phyloP scores from a whole-genome alignment of 768 basidiomycete species.

The Lentinula lateritia region DNA sequence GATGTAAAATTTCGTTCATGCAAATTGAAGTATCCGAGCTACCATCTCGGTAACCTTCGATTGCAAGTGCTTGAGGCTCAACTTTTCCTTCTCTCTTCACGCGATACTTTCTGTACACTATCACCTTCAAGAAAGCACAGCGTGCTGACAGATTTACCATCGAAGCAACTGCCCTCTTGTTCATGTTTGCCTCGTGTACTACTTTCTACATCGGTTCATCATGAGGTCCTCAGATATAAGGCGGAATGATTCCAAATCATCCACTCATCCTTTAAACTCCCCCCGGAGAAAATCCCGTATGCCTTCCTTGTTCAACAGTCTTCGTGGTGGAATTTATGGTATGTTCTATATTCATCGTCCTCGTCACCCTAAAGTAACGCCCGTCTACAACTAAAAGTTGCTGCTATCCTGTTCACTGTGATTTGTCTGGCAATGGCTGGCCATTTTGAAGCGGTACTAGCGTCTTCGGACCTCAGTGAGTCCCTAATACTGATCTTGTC shows the following conservation, averaged over 20 bases:
- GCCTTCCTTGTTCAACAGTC: slow-evolving; percentile 68
- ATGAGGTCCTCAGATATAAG: slow-evolving; percentile 28
- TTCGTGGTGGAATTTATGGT: slow-evolving; percentile 68
- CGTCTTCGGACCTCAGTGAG: slow-evolving; percentile 79
- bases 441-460: slow-evolving; percentile 67
- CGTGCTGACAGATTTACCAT: not conserved
- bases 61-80: not conserved
- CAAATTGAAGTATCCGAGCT: not conserved
- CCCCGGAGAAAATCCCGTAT: slow-evolving; percentile 39
- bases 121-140: not conserved
- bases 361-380: slow-evolving; percentile 2
- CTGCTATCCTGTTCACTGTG: slow-evolving; percentile 67
- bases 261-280: slow-evolving; percentile 6
- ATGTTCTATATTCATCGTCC: slow-evolving; percentile 16
- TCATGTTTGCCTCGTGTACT: slow-evolving; percentile 45
- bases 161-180: slow-evolving; percentile 8
- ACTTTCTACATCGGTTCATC: slow-evolving; percentile 34
- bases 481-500: slow-evolving; percentile 2
- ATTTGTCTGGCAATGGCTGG: slow-evolving; percentile 78
- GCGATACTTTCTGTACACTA: not conserved
- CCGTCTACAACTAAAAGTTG: slow-evolving; percentile 31
- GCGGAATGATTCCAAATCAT: slow-evolving; percentile 3
- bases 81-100: not conserved
- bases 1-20: not conserved
- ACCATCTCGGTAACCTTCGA: not conserved